Evolutionary conservation across 169 alveolate genomes (phyloP).

Genomic region (Perkinsus chesapeaki): DNA sequence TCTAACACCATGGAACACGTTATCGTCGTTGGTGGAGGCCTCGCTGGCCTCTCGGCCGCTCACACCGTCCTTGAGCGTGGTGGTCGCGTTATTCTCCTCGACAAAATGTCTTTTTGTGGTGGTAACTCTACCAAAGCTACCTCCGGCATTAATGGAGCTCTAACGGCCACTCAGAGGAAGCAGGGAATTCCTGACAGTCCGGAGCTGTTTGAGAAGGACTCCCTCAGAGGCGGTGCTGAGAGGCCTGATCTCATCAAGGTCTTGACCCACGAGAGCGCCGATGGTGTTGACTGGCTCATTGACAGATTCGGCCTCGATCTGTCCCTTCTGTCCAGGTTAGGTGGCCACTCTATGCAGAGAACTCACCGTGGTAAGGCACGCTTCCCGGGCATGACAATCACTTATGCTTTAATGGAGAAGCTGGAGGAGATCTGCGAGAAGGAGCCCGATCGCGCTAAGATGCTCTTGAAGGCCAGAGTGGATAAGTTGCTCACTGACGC

Average conservation of each 20-base stretch:
- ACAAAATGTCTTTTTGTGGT: conserved; percentile 41
- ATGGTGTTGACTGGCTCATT: conserved; percentile 30
- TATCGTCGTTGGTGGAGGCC: conserved; percentile 42
- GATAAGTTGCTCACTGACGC: conserved; percentile 15
- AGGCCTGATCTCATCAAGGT: conserved; percentile 40
- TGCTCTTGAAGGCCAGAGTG: conserved; percentile 23
- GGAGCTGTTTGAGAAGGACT: conserved; percentile 38
- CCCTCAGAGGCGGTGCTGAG: conserved; percentile 40
- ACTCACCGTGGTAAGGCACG: conserved; percentile 25
- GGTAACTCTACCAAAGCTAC: conserved; percentile 50
- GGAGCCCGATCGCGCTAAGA: conserved; percentile 1
- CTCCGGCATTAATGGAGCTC: conserved; percentile 46
- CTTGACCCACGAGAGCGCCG: conserved; percentile 23
- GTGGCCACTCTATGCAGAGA: conserved; percentile 43
- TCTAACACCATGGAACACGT: conserved; percentile 8
- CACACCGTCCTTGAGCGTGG: conserved; percentile 31
- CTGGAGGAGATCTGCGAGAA: conserved; percentile 10
- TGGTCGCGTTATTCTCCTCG: conserved; percentile 36
- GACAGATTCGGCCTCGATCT: conserved; percentile 28
- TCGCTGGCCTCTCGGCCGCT: conserved; percentile 41
- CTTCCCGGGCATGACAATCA: conserved; percentile 26
- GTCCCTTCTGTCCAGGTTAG: conserved; percentile 29
- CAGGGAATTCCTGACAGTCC: conserved; percentile 39
- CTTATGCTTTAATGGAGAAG: conserved; percentile 18
- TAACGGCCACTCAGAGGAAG: conserved; percentile 35